Evolutionary conservation across 2,329 filamentous ascomycete species (phyloP).

Genomic region (Penicillium nordicum): DNA sequence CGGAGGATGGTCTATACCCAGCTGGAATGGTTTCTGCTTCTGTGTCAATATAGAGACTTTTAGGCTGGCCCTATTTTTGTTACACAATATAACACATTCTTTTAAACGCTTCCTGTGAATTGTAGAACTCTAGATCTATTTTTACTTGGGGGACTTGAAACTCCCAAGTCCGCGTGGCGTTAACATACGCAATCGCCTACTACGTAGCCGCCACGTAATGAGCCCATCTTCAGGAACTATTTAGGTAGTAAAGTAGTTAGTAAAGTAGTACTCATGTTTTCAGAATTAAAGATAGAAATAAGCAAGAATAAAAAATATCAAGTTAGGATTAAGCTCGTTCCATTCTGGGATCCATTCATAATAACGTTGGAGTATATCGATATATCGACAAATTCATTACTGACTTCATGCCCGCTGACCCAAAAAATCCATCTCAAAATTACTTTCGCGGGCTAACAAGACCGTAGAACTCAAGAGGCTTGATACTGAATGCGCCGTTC

Average conservation of each 20-base stretch:
- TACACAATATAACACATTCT: conserved; percentile 9
- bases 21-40: conserved; percentile 15
- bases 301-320: neutral
- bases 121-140: neutral
- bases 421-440: neutral
- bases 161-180: neutral
- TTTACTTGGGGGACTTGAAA: neutral
- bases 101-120: neutral
- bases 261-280: too few species aligned
- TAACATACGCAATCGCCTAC: conserved; percentile 2
- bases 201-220: neutral
- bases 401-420: neutral
- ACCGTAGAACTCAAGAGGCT: conserved; percentile 45
- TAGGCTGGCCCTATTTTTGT: conserved; percentile 10
- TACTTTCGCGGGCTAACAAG: conserved; percentile 17
- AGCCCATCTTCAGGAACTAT: neutral
- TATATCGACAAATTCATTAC: conserved; percentile 9
- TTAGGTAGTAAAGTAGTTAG: too few species aligned
- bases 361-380: conserved; percentile 2
- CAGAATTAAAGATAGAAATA: neutral
- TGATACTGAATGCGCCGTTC: conserved; percentile 54
- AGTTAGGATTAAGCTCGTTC: neutral
- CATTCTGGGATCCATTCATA: neutral
- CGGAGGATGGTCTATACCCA: conserved; percentile 14
- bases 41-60: conserved; percentile 12